Base-by-base conservation (phyloP, 768 basidiomycete species). In the Daedaleopsis nitida region DNA sequence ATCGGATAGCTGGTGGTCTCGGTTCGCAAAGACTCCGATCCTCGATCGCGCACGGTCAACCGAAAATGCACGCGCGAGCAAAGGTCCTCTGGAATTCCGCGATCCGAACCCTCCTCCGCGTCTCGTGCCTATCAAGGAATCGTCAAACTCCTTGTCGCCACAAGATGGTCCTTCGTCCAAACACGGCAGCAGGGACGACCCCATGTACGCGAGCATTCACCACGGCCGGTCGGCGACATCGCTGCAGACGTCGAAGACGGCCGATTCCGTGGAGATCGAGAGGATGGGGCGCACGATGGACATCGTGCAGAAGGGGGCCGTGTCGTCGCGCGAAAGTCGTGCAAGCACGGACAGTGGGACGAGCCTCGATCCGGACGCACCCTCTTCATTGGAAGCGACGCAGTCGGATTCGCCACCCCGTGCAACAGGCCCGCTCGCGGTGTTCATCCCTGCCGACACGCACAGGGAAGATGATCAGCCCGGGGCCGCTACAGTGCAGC, bases 101-200 rank as follows among this genome's bases (percentile, higher is more conserved):
- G 93, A 96, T 73, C 93, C 94, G 0, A 86, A 87, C 54, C 90
- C 92, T 1, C 84, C 84, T 4, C 92, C 92, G n/a, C 78, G 65
- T 4, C 78, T 94, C 5, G 76, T 78, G 48, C 75, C 84, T 3
- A 85, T 90, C 55, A 81, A 84, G 57, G 84, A 89, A 71, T 79
- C 78, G 49, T 64, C 73, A 16, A 73, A 77, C 44, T 78, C 80
- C 21, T 63, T 57, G 13, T 62, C 69, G 24, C 65, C 66, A 45
- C 55, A 55, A 11, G 60, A 66, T 14, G 27, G 27, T 3, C 57
- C 60, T 27, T 39, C 55, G 47, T 32, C 60, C 37, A n/a, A 49
- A 52, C 57, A 57, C 4, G 63, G 66, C 37, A 58, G 59, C n/a
- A 37, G 59, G 39, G 64, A 51, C 65, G 66, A 38, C 56, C 59